A percentile compares a stretch with the other conserved stretches of the same genome.
Evolutionary conservation across 352 stramenopile species (phyloP).

Genomic region (Pythium biforme): DNA sequence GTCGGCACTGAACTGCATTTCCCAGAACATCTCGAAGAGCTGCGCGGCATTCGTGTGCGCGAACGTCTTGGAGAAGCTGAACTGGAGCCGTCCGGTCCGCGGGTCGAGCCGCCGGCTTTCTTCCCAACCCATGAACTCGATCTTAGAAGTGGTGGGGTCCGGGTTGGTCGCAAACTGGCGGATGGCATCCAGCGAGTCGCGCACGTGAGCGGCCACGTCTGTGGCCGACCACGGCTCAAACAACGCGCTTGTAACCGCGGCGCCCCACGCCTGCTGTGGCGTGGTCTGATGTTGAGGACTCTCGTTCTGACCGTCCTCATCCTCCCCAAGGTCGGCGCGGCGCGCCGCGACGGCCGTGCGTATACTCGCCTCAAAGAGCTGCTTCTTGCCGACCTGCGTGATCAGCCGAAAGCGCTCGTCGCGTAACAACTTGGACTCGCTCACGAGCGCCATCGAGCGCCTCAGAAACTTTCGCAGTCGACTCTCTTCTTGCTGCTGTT

Average conservation of each 20-base stretch:
- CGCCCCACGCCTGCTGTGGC: no score
- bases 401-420: background rate
- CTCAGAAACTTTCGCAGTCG: background rate
- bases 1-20: constrained; percentile 19
- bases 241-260: background rate
- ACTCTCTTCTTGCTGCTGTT: background rate
- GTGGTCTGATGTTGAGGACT: no score
- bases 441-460: background rate
- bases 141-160: constrained; percentile 1
- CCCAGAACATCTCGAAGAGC: constrained; percentile 18
- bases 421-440: background rate
- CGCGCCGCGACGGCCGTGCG: constrained; percentile 1
- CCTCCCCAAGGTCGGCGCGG: background rate
- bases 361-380: background rate
- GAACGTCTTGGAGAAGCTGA: constrained; percentile 21
- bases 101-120: constrained; percentile 15
- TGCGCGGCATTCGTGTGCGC: constrained; percentile 2
- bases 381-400: background rate
- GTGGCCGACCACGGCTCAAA: constrained; percentile 2
- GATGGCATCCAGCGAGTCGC: constrained; percentile 8
- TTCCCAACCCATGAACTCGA: constrained; percentile 20
- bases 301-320: no score
- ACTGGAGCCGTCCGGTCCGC: constrained; percentile 8
- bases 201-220: background rate
- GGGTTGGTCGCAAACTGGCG: constrained; percentile 3